Percentiles rank a stretch among this genome's conserved stretches.
These are phyloP conservation scores for Cladobotryum protrusum DNA, from an alignment of 2,329 filamentous ascomycete genomes.

Conservation along the genomic window DNA sequence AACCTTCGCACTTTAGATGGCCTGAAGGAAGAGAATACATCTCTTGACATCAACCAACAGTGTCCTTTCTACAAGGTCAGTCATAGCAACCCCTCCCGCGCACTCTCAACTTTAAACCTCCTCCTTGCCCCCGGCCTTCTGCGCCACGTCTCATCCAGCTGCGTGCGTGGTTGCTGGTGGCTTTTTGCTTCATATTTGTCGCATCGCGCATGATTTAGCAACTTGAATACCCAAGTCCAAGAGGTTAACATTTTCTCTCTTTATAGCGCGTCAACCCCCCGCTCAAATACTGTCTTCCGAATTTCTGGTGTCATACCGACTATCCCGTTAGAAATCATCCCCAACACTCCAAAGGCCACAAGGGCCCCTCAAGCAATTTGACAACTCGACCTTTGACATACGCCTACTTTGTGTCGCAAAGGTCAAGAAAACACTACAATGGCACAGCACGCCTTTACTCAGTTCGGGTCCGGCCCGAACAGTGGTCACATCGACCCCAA, in stretches of 20 bases:
- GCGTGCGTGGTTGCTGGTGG: conserved; percentile 9
- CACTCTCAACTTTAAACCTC: background rate
- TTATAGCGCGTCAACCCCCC: too few relatives aligned
- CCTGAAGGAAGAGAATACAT: background rate
- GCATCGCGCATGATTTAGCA: conserved; percentile 7
- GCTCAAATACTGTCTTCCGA: too few relatives aligned
- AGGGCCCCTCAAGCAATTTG: background rate
- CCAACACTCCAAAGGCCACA: background rate
- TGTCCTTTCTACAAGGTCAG: conserved; percentile 9
- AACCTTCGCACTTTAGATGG: background rate
- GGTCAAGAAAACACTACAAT: conserved; percentile 28
- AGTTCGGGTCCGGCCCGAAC: conserved; percentile 49
- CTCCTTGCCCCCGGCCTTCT: conserved; percentile 5
- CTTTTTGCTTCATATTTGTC: conserved; percentile 4
- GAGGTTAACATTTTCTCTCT: too few relatives aligned
- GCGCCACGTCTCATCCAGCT: conserved; percentile 10
- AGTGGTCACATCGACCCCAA: conserved; percentile 72
- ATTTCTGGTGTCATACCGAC: too few relatives aligned
- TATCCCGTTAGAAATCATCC: too few relatives aligned
- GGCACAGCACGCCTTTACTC: conserved; percentile 52
- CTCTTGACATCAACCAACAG: background rate
- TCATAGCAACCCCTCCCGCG: conserved; percentile 8
- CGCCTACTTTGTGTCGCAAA: background rate
- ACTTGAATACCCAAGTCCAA: background rate
- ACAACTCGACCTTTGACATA: background rate